These are phyloP conservation scores for Alnus glutinosa DNA, from an alignment of 306 rosid genomes.

Conservation along the genomic window DNA sequence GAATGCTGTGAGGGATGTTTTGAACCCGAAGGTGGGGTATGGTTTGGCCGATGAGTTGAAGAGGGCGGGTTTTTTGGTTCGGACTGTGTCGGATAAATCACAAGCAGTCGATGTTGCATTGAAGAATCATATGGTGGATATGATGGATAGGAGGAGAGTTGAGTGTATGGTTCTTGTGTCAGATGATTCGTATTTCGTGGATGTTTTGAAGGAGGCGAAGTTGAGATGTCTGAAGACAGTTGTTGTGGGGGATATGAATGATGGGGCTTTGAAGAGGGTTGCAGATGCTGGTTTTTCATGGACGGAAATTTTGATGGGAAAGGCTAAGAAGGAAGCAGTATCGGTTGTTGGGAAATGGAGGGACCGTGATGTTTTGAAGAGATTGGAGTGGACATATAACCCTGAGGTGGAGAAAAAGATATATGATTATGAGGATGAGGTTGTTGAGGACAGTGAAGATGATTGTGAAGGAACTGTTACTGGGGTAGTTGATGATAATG, in stretches of 20 bases:
- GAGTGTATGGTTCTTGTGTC: slow-evolving; percentile 86
- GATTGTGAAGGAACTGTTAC: slow-evolving; percentile 29
- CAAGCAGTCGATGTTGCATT: slow-evolving; percentile 54
- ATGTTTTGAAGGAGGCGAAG: slow-evolving; percentile 73
- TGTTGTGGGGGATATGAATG: slow-evolving; percentile 68
- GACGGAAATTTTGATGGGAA: slow-evolving; percentile 78
- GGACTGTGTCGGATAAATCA: slow-evolving; percentile 46
- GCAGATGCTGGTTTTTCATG: slow-evolving; percentile 72
- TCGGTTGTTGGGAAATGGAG: slow-evolving; percentile 75
- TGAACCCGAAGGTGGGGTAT: slow-evolving; percentile 61
- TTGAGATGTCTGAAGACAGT: slow-evolving; percentile 66
- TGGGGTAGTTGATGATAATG: slow-evolving; percentile 38
- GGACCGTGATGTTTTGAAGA: slow-evolving; percentile 68
- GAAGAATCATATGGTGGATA: slow-evolving; percentile 56
- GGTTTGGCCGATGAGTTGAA: slow-evolving; percentile 67
- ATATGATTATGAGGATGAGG: slow-evolving; percentile 25
- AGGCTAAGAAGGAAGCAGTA: slow-evolving; percentile 73
- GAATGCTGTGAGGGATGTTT: slow-evolving; percentile 57
- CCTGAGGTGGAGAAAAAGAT: slow-evolving; percentile 45
- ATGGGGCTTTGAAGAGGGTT: slow-evolving; percentile 72
- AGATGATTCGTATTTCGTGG: slow-evolving; percentile 66
- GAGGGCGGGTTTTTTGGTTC: slow-evolving; percentile 74
- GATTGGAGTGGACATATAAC: slow-evolving; percentile 80
- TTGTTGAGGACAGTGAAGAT: slow-evolving; percentile 36
- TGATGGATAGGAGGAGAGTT: slow-evolving; percentile 62